These are phyloP conservation scores for Mycena amicta DNA, from an alignment of 768 basidiomycete genomes.

Conservation along the genomic window DNA sequence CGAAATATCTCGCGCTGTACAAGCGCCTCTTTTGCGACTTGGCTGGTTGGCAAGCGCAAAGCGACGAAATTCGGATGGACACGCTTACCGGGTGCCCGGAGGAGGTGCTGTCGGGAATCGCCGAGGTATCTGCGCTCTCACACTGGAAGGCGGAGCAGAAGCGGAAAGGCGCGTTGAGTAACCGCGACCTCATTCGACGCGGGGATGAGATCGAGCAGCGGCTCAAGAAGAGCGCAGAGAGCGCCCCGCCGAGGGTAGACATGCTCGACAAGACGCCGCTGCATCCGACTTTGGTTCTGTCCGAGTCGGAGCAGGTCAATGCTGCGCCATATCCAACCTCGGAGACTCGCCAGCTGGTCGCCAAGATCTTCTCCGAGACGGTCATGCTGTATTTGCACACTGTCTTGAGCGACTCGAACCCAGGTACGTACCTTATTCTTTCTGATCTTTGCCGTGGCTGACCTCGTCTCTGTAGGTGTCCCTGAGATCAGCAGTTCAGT, in stretches of 20 bases:
- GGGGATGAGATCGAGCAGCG: constrained; percentile 72
- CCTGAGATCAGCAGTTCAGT: constrained; percentile 68
- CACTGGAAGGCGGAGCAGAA: constrained; percentile 74
- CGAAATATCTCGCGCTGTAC: constrained; percentile 68
- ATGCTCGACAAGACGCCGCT: constrained; percentile 33
- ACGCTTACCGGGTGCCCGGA: constrained; percentile 77
- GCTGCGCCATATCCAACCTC: constrained; percentile 36
- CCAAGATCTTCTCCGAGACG: constrained; percentile 64
- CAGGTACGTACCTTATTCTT: constrained; percentile 49
- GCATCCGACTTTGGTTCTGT: constrained; percentile 43
- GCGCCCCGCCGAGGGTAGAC: constrained; percentile 35
- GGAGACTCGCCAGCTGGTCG: constrained; percentile 52
- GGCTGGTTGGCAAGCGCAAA: constrained; percentile 48
- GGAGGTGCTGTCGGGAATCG: constrained; percentile 74
- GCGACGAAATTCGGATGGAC: constrained; percentile 57
- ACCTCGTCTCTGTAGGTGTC: constrained; percentile 49
- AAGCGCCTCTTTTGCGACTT: constrained; percentile 62
- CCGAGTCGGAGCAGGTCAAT: constrained; percentile 30
- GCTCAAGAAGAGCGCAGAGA: constrained; percentile 48
- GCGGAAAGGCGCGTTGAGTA: constrained; percentile 67
- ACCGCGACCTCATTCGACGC: constrained; percentile 73
- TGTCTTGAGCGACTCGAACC: constrained; percentile 66
- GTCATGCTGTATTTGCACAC: constrained; percentile 72
- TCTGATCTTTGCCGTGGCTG: constrained; percentile 4
- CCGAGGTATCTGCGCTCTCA: constrained; percentile 70